Base-by-base conservation (phyloP, 345 rosid species). In the Eucalyptus dawsonii region DNA sequence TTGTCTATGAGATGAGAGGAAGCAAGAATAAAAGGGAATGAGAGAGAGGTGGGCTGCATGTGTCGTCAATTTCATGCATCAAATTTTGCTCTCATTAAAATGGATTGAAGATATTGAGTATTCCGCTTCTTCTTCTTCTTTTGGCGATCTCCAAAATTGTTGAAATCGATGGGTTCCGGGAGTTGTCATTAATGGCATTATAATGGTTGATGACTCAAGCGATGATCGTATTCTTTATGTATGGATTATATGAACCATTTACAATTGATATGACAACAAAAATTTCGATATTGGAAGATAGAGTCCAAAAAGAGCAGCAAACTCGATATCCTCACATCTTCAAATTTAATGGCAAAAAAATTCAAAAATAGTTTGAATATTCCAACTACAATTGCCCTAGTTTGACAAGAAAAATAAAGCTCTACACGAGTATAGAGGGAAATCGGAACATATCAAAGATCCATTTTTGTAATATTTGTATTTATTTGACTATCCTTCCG, bases 281-380 rank as follows among this genome's bases (percentile, higher is more conserved):
- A 65, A 3, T 14, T 65, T n/a, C 0, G 0, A 65, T n/a, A 65
- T 65, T 4, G 8, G 2, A 65, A n/a, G 72, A n/a, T 1, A 14
- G 2, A 65, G 19, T 65, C 19, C 19, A 8, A 3, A 15, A 65
- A n/a, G 37, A n/a, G 37, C 5, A 27, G 19, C 37, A 14, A 6
- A n/a, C 72, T n/a, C 1, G 5, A 62, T 29, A 29, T 7, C 19
- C 34, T 62, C 34, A 13, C 34, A 1, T 62, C 19, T 62, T 62
- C 19, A 4, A 29, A 62, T 62, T 62, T 6, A 16, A 29, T 14
- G 37, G 9, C 72, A 29, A 62, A 60, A 29, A 60, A 12, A 60
- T 58, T 25, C 69, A 12, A 60, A n/a, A n/a, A 13, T 62, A 62
- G 17, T 62, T 62, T 62, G 69, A 29, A 62, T 29, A 25, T 58